These are phyloP conservation scores for Brassica hybrid DNA, from an alignment of 441 rosid species.

Conservation along the genomic window DNA sequence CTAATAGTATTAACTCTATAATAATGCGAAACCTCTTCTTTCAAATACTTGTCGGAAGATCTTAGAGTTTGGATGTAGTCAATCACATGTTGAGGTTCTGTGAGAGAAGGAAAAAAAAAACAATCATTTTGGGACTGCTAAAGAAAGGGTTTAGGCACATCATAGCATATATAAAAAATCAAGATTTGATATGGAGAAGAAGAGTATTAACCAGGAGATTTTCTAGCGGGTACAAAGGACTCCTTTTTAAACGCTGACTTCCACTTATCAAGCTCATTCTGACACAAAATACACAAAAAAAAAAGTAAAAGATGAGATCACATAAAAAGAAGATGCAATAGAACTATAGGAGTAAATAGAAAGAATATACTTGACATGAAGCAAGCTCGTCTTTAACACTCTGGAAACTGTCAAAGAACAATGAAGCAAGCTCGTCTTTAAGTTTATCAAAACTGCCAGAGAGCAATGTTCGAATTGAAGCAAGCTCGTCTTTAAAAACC, in stretches of 20 bases:
- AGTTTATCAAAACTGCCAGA: background rate
- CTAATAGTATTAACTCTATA: conserved; percentile 7
- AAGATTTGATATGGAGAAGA: conserved; percentile 23
- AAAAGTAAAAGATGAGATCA: background rate
- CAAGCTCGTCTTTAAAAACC: conserved; percentile 66
- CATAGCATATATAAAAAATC: background rate
- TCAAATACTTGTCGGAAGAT: conserved; percentile 80
- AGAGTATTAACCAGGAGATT: conserved; percentile 68
- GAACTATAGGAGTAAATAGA: background rate
- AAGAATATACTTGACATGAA: conserved; percentile 65
- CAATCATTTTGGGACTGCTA: background rate
- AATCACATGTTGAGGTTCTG: conserved; percentile 76
- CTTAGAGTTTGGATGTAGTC: conserved; percentile 77
- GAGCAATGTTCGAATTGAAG: conserved; percentile 15
- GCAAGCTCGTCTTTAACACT: background rate
- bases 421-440: conserved; percentile 16
- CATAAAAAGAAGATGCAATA: background rate
- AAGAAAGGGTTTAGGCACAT: background rate
- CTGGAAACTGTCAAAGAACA: conserved; percentile 26
- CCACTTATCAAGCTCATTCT: conserved; percentile 88
- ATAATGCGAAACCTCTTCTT: conserved; percentile 66
- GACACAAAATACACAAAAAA: conserved; percentile 2
- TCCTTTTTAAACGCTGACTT: conserved; percentile 77
- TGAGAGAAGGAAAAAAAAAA: conserved; percentile 32
- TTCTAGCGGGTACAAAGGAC: conserved; percentile 65